Base-by-base conservation (phyloP, 768 basidiomycete genomes). In the Leucocoprinus sp. region DNA sequence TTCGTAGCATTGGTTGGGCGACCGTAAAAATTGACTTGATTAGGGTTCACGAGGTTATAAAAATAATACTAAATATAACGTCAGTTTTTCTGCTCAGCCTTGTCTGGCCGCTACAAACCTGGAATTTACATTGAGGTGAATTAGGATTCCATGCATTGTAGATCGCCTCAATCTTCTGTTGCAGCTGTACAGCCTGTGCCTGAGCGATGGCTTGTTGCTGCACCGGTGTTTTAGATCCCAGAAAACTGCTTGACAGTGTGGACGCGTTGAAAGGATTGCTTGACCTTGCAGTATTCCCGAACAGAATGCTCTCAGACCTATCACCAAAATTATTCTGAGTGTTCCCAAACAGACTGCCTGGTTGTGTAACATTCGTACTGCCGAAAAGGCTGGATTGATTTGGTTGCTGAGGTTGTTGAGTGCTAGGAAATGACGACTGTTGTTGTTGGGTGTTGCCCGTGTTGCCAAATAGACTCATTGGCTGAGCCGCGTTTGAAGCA, bases 21-120 rank as follows among this genome's bases (percentile, higher is more conserved):
- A 5, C 75, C 80, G 51, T 86, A 93, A 42, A 80, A 53, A 21
- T 65, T 68, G 2, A 84, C 76, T 52, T 81, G 71, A 4, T 65
- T 67, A 0, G 86, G 84, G 54, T 84, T 79, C 3, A 91, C 86
- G 11, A 87, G 65, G 54, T 91, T 92, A 60, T 93, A 92, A 54
- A 93, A 93, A 51, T 77, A 78, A 52, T 87, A 76, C 88, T 91
- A 24, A 9, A 52, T 22, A 37, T 5, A 43, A 19, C 22, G 34
- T 22, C 23, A 46, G 29, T 22, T 42, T 14, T 33, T 15, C n/a
- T 8, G 18, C 17, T 27, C 4, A 43, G 12, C 8, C 27, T n/a
- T 7, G 8, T 39, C n/a, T 9, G 4, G 22, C 12, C 12, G 22
- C 12, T 11, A 23, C 71, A 37, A 49, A 89, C 88, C 67, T 91